These are phyloP conservation scores for Nitzschia sp. DNA, from an alignment of 108 stramenopile genomes.

Conservation along the genomic window DNA sequence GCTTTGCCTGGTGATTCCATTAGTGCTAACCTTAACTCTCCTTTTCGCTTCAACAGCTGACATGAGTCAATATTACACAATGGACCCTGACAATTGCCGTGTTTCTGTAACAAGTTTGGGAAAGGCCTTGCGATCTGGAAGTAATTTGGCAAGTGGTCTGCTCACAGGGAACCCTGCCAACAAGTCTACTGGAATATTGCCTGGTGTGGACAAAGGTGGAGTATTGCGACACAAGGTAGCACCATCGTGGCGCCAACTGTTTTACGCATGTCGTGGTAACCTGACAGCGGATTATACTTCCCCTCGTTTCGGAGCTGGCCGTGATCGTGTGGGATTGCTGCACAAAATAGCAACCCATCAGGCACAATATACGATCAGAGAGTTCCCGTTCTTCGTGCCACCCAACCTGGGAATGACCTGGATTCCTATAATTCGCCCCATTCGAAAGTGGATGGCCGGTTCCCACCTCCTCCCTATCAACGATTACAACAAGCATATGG, in stretches of 20 bases:
- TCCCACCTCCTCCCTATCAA: neutral
- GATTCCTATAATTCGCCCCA: conserved; percentile 35
- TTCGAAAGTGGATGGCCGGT: conserved; percentile 19
- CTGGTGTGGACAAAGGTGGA: conserved; percentile 57
- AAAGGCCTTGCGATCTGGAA: conserved; percentile 68
- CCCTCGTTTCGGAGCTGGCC: conserved; percentile 42
- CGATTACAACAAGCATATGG: conserved; percentile 59
- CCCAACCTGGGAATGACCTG: conserved; percentile 64
- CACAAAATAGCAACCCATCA: conserved; percentile 1
- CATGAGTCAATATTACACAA: conserved; percentile 78
- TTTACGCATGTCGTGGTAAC: conserved; percentile 63
- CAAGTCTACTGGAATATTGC: conserved; percentile 53
- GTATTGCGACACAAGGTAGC: conserved; percentile 81
- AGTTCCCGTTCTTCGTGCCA: conserved; percentile 31
- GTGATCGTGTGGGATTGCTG: conserved; percentile 76
- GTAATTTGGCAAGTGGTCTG: conserved; percentile 69
- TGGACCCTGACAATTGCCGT: conserved; percentile 66
- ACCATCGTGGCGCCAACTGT: conserved; percentile 77
- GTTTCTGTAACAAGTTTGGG: conserved; percentile 62
- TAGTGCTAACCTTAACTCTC: too few species aligned
- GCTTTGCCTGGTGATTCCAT: too few species aligned
- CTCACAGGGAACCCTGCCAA: conserved; percentile 73
- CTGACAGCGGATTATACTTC: too few species aligned
- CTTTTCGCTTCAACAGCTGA: conserved; percentile 27
- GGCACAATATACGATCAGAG: neutral